These are phyloP conservation scores for Quercus berberidifolia DNA, from an alignment of 306 rosid species.

Conservation along the genomic window DNA sequence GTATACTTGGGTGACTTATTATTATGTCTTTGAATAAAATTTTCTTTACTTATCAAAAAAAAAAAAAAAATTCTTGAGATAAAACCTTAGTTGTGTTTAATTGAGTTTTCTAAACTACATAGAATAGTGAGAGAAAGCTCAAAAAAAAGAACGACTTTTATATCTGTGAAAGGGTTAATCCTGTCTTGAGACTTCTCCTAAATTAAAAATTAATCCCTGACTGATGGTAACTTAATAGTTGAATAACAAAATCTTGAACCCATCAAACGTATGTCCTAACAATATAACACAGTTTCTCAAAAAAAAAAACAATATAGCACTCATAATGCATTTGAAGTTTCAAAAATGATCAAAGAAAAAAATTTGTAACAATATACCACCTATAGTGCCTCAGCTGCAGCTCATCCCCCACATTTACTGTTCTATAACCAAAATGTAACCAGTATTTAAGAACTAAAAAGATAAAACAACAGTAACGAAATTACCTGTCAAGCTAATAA, in stretches of 20 bases:
- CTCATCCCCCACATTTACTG: background rate
- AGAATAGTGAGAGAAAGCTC: background rate
- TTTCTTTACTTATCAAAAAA: too few species aligned
- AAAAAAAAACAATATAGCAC: background rate
- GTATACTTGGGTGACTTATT: too few species aligned
- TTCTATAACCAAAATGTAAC: background rate
- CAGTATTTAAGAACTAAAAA: constrained; percentile 9
- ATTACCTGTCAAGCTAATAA: constrained; percentile 88
- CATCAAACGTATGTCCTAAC: background rate
- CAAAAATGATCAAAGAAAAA: background rate
- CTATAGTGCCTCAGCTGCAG: background rate
- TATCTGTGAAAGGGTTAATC: background rate
- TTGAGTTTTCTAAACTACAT: background rate
- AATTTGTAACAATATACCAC: background rate
- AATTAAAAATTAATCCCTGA: background rate
- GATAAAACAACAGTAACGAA: constrained; percentile 15
- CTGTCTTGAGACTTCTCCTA: background rate
- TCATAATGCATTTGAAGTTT: background rate
- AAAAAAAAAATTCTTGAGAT: background rate
- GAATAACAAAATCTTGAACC: background rate
- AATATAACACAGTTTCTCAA: background rate
- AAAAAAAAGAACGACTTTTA: background rate
- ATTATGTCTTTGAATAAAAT: too few species aligned
- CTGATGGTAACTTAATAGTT: background rate
- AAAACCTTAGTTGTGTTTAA: background rate